Evolutionary conservation across 352 stramenopile genomes (phyloP), one percentile per base, ranked within the genome.

Genomic region (Hyaloperonospora brassicae): DNA sequence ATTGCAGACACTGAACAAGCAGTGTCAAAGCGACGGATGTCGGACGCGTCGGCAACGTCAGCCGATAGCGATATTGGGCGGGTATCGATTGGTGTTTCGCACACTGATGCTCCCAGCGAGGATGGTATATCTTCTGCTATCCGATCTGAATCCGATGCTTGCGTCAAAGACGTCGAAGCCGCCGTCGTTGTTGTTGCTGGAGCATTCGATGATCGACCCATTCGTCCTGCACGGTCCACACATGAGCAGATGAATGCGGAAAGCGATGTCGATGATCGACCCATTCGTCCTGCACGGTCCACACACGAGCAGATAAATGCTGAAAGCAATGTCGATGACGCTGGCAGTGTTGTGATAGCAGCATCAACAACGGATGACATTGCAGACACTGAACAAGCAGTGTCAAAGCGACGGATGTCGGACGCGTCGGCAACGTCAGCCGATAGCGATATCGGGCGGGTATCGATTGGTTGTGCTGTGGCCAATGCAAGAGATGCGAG

Each of bases 191-290:
- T 40, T 17, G 22, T n/a, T n/a, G n/a, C n/a, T n/a, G n/a, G 44
- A 50, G 2, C 25, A 17, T 62, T 24, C 36, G 54, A 61, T 42
- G 57, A 70, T 17, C 54, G 46, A 30, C 57, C 53, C 1, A 58
- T 66, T 53, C 34, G 47, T 38, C 44, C 55, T 14, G 48, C 41
- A 11, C n/a, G 1, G n/a, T 22, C 31, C n/a, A 47, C 40, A 42
- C 22, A 34, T 22, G 34, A 25, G 21, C 17, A 41, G 22, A 30
- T 17, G 0, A n/a, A n/a, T n/a, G n/a, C n/a, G n/a, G n/a, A n/a
- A n/a, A n/a, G n/a, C n/a, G n/a, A n/a, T n/a, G n/a, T n/a, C n/a
- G 25, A 55, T 46, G 7, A 9, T 35, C 45, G 27, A 44, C 27
- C 27, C 4, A 34, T 34, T 34, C 27, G 27, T 34, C 27, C 27